A percentile compares a stretch with the other conserved stretches of the same genome.
These are phyloP conservation scores for Cladosporium halotolerans DNA, from an alignment of 2,329 filamentous ascomycete species.

Conservation along the genomic window DNA sequence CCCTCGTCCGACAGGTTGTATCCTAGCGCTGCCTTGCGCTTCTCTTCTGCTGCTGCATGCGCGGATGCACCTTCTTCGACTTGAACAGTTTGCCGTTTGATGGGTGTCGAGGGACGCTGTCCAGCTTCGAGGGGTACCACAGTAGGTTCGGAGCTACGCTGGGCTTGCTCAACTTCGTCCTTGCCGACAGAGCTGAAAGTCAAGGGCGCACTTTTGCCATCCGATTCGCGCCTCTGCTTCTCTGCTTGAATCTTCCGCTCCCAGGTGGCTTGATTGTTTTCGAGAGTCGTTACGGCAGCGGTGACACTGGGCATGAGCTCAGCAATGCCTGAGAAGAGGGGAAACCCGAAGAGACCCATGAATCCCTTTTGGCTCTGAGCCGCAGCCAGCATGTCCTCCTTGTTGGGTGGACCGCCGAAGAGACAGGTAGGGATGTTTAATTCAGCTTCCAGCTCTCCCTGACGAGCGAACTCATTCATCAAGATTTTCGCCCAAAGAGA, in stretches of 20 bases:
- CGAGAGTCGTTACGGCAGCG: constrained; percentile 77
- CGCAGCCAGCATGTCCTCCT: constrained; percentile 75
- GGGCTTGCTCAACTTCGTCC: constrained; percentile 27
- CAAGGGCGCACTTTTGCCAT: constrained; percentile 24
- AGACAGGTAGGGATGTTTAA: constrained; percentile 82
- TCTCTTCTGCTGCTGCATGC: constrained; percentile 23
- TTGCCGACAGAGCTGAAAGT: constrained; percentile 27
- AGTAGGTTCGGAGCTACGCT: constrained; percentile 25
- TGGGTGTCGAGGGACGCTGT: constrained; percentile 19
- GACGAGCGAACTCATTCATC: constrained; percentile 91
- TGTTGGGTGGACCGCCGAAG: constrained; percentile 69
- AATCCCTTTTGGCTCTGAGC: constrained; percentile 88
- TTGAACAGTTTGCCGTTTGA: constrained; percentile 16
- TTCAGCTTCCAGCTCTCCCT: constrained; percentile 85
- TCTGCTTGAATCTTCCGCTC: constrained; percentile 60
- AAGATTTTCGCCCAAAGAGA: constrained; percentile 86
- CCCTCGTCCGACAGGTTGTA: constrained; percentile 17
- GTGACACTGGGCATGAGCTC: constrained; percentile 79
- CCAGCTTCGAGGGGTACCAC: constrained; percentile 17
- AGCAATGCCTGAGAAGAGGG: constrained; percentile 80
- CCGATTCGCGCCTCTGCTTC: constrained; percentile 41
- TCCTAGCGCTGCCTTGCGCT: constrained; percentile 20
- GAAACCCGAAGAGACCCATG: constrained; percentile 92
- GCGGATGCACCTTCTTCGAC: constrained; percentile 12
- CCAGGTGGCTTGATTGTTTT: constrained; percentile 70